Evolutionary conservation across 345 rosid genomes (phyloP), one percentile per base, ranked within the genome.

Genomic region (Fremontodendron californicum): DNA sequence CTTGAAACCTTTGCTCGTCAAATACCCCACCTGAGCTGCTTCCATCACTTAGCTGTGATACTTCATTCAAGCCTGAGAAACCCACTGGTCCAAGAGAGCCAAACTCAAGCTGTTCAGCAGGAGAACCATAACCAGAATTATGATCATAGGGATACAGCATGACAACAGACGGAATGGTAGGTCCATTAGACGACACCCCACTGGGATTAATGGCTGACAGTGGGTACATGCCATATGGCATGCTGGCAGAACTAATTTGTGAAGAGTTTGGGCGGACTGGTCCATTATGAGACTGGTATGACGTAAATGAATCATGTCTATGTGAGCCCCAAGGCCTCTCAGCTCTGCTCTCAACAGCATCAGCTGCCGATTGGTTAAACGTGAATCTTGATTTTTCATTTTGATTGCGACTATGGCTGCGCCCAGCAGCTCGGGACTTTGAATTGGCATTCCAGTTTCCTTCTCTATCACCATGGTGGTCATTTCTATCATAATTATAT

Each of bases 81-180:
- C 86, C 89, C 79, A 74, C 86, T 1, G 84, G 86, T 54, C 90
- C 94, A 76, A 80, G 84, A 64, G 94, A 89, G 45, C 94, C 93
- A 77, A 90, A 90, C 86, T 93, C 98, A 8, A 89, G 86, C 79
- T 93, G 97, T 63, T 93, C 95, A n/a, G 83, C 73, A 25, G 90
- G 82, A 61, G 89, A 75, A 81, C 79, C 81, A 82, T 87, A 85
- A 62, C 86, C 87, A 81, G 83, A 76, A 79, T 82, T 88, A 75
- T 88, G 92, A 83, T 90, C 93, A 49, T 85, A 89, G 6, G 92
- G 97, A 81, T 90, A 93, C 15, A 93, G 51, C 98, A 93, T 90
- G 77, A 92, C 84, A 73, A 90, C 88, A 74, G 97, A 79, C n/a
- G 97, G 94, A 71, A 81, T 73, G 19, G 85, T 66, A 57, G 91